phyloP scores from a whole-genome alignment of 2,329 filamentous ascomycete genomes.

The Macrophomina tecta region DNA sequence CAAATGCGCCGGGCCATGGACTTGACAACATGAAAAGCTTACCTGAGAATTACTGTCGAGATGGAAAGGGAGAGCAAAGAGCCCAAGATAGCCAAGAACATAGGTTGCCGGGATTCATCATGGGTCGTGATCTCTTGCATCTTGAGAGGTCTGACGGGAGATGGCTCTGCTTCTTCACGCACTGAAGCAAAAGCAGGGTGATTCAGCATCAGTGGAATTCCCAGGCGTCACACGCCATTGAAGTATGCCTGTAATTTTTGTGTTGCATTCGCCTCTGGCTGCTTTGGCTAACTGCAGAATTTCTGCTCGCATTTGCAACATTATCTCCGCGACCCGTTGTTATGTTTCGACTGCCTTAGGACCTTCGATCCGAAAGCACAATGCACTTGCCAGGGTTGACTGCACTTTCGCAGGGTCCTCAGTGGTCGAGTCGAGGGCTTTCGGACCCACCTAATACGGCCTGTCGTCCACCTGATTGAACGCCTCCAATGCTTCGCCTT shows the following conservation, averaged over 20 bases:
- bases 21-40: not conserved
- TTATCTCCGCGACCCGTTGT: slow-evolving; percentile 3
- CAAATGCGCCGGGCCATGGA: too few relatives aligned
- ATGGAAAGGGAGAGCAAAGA: slow-evolving; percentile 30
- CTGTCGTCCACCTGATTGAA: not conserved
- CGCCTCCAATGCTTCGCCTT: not conserved
- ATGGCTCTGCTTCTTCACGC: not conserved
- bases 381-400: not conserved
- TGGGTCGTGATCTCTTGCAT: slow-evolving; percentile 31
- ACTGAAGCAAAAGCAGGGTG: not conserved
- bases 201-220: not conserved
- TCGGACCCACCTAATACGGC: not conserved
- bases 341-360: not conserved
- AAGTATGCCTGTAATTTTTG: not conserved
- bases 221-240: not conserved
- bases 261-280: not conserved
- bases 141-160: not conserved
- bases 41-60: slow-evolving; percentile 29
- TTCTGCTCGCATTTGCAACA: slow-evolving; percentile 8
- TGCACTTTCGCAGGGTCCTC: not conserved
- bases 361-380: slow-evolving; percentile 18
- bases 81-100: slow-evolving; percentile 32
- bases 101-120: slow-evolving; percentile 34
- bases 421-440: not conserved
- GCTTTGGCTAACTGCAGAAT: not conserved